These are phyloP conservation scores for Phaeosphaeria sp. DNA, from an alignment of 2,329 filamentous ascomycete genomes.

Conservation along the genomic window DNA sequence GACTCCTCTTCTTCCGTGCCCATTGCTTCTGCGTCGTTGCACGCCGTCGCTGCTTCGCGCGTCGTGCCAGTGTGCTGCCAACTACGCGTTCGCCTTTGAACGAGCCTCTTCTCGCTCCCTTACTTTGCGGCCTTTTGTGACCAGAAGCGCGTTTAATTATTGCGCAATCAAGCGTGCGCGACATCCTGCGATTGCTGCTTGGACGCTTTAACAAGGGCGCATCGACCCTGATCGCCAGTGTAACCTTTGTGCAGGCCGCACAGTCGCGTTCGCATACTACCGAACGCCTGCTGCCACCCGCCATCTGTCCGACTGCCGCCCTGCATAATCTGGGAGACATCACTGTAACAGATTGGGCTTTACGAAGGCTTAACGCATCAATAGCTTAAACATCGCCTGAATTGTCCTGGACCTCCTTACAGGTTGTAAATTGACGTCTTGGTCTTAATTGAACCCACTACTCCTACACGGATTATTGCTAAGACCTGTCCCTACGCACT, in stretches of 20 bases:
- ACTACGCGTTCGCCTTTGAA: constrained; percentile 30
- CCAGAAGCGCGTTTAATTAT: constrained; percentile 11
- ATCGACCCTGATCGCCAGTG: constrained; percentile 36
- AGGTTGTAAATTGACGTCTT: constrained; percentile 24
- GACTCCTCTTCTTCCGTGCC: constrained; percentile 4
- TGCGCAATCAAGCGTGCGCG: constrained; percentile 25
- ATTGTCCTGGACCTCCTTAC: constrained; percentile 33
- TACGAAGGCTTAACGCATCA: constrained; percentile 16
- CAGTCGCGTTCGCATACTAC: constrained; percentile 44
- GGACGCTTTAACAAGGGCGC: constrained; percentile 25
- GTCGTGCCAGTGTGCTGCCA: constrained; percentile 15
- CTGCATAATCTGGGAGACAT: constrained; percentile 33
- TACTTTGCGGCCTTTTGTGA: constrained; percentile 25
- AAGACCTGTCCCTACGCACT: constrained; percentile 2
- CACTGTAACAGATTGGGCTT: constrained; percentile 19
- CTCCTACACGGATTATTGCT: constrained; percentile 9
- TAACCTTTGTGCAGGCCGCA: constrained; percentile 42
- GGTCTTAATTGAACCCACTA: constrained; percentile 10
- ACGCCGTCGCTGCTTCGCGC: constrained; percentile 13
- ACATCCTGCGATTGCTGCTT: constrained; percentile 25
- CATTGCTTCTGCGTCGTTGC: too few species aligned
- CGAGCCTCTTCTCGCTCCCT: constrained; percentile 24
- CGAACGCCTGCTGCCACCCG: constrained; percentile 41
- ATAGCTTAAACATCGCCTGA: constrained; percentile 17
- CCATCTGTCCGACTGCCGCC: constrained; percentile 23